phyloP scores from a whole-genome alignment of 805 yeast genomes.

The Starmerella tilneyi region DNA sequence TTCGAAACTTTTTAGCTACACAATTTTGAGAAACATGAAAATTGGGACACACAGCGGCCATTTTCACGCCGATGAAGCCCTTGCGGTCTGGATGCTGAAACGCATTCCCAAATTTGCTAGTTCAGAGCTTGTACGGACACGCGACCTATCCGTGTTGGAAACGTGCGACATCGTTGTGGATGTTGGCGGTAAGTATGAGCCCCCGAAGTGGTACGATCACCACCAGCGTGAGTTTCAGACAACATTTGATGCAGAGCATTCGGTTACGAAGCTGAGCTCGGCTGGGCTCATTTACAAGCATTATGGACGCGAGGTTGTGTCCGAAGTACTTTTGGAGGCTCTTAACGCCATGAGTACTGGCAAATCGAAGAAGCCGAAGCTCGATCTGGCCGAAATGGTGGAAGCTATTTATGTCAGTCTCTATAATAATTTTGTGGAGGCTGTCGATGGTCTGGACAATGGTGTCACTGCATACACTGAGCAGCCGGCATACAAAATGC shows the following conservation, averaged over 20 bases:
- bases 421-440: slow-evolving; percentile 80
- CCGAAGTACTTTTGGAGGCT: slow-evolving; percentile 32
- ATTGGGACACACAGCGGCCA: slow-evolving; percentile 75
- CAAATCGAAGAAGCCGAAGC: slow-evolving; percentile 14
- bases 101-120: slow-evolving; percentile 56
- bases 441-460: slow-evolving; percentile 88
- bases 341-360: background rate
- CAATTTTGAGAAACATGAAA: too few species aligned
- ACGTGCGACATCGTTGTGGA: slow-evolving; percentile 86
- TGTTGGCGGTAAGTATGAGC: slow-evolving; percentile 86
- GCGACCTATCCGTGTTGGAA: slow-evolving; percentile 76
- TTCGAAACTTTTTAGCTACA: too few species aligned
- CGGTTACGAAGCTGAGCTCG: slow-evolving; percentile 71
- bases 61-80: slow-evolving; percentile 93
- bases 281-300: slow-evolving; percentile 86
- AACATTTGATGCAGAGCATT: slow-evolving; percentile 48
- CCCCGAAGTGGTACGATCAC: slow-evolving; percentile 79
- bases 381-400: slow-evolving; percentile 40
- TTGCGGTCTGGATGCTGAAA: slow-evolving; percentile 80
- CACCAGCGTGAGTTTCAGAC: slow-evolving; percentile 88
- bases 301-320: slow-evolving; percentile 35
- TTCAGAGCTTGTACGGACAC: slow-evolving; percentile 67
- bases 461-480: slow-evolving; percentile 60
- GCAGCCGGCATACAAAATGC: slow-evolving; percentile 57
- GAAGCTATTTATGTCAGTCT: slow-evolving; percentile 61